These are phyloP conservation scores for Fusarium sp. DNA, from an alignment of 2,329 filamentous ascomycete species.

Conservation along the genomic window DNA sequence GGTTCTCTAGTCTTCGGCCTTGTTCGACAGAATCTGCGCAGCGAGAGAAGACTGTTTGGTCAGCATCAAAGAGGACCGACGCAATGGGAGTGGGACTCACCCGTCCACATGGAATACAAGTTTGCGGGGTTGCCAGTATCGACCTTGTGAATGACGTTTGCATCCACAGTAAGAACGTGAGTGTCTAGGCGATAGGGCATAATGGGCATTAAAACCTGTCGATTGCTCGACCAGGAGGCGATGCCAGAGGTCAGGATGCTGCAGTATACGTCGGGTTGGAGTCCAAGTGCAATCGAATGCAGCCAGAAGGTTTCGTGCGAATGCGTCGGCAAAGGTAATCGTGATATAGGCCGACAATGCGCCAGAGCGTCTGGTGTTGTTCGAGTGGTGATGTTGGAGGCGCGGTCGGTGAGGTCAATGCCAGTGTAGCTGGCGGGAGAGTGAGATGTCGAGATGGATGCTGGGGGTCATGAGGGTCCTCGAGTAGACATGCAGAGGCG, in stretches of 20 bases:
- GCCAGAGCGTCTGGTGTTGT: slow-evolving; percentile 29
- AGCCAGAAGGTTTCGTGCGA: slow-evolving; percentile 14
- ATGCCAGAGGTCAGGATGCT: slow-evolving; percentile 24
- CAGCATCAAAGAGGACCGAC: slow-evolving; percentile 46
- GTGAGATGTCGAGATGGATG: slow-evolving; percentile 41
- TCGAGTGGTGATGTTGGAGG: slow-evolving; percentile 16
- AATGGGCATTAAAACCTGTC: slow-evolving; percentile 56
- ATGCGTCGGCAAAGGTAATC: slow-evolving; percentile 41
- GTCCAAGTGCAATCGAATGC: slow-evolving; percentile 27
- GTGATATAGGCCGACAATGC: slow-evolving; percentile 41
- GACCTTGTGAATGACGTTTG: slow-evolving; percentile 92
- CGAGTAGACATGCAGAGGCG: slow-evolving; percentile 42
- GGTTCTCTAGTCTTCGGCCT: slow-evolving; percentile 91
- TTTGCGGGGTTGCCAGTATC: slow-evolving; percentile 94
- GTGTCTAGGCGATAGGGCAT: slow-evolving; percentile 91
- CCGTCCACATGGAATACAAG: slow-evolving; percentile 97
- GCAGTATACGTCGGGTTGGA: slow-evolving; percentile 20
- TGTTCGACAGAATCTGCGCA: slow-evolving; percentile 96
- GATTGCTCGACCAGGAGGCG: slow-evolving; percentile 52
- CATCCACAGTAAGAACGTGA: slow-evolving; percentile 92
- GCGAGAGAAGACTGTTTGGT: slow-evolving; percentile 85
- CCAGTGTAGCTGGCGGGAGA: slow-evolving; percentile 35
- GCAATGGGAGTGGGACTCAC: slow-evolving; percentile 69
- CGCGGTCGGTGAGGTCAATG: slow-evolving; percentile 34
- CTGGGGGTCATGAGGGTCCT: slow-evolving; percentile 45